Evolutionary conservation across 2,329 filamentous ascomycete species (phyloP).

Genomic region (Endocalyx cinctus): DNA sequence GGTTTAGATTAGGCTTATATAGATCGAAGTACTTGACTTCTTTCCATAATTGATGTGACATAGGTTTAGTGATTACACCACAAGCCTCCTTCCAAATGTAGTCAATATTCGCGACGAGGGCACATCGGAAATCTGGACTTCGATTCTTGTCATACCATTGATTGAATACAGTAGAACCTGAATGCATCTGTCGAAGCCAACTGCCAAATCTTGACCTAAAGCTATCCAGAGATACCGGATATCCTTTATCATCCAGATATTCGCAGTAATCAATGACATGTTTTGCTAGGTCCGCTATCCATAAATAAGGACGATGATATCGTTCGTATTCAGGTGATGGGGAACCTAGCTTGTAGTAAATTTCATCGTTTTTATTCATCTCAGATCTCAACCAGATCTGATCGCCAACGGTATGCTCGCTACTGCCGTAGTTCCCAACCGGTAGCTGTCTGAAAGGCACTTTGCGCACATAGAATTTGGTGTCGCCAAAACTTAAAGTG

Average conservation of each 20-base stretch:
- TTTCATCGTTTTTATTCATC: slow-evolving; percentile 32
- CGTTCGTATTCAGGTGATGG: slow-evolving; percentile 58
- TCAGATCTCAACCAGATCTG: slow-evolving; percentile 62
- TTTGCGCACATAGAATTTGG: slow-evolving; percentile 45
- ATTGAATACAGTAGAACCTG: slow-evolving; percentile 34
- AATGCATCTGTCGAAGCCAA: slow-evolving; percentile 51
- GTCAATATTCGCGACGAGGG: slow-evolving; percentile 53
- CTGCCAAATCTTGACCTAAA: slow-evolving; percentile 54
- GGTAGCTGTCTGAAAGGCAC: slow-evolving; percentile 56
- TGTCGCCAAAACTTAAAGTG: slow-evolving; percentile 41
- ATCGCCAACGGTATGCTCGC: slow-evolving; percentile 41
- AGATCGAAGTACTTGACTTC: slow-evolving; percentile 39
- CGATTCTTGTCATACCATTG: slow-evolving; percentile 50
- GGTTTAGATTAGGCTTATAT: slow-evolving; percentile 25
- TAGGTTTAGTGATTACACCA: slow-evolving; percentile 32
- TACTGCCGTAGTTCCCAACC: slow-evolving; percentile 59
- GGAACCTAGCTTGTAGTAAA: slow-evolving; percentile 60
- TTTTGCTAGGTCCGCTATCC: slow-evolving; percentile 67
- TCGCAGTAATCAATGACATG: slow-evolving; percentile 65
- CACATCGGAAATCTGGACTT: slow-evolving; percentile 57
- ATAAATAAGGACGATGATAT: slow-evolving; percentile 61
- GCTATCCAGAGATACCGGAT: slow-evolving; percentile 43
- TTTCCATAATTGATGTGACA: slow-evolving; percentile 46
- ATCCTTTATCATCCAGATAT: slow-evolving; percentile 22
- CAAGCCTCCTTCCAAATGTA: slow-evolving; percentile 64